Percentiles rank a stretch among this genome's conserved stretches.
phyloP scores from a whole-genome alignment of 805 yeast species.

The Kluyveromyces siamensis region DNA sequence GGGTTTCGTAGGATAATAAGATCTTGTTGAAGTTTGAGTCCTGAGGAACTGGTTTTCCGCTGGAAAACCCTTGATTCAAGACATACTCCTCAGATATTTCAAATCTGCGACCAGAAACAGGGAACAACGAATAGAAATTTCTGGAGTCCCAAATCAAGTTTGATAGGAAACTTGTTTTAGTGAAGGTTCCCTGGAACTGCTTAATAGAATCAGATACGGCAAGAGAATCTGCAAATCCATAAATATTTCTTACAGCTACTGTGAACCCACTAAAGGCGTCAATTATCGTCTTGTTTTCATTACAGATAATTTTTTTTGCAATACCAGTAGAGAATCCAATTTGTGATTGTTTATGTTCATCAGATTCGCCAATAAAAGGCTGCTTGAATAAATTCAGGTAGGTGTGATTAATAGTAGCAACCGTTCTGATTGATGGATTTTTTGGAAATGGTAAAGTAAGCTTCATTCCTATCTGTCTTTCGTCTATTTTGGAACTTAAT shows the following conservation, averaged over 20 bases:
- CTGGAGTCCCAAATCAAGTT: conserved; percentile 37
- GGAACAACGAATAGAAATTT: conserved; percentile 33
- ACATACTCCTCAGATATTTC: conserved; percentile 40
- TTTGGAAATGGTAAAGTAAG: conserved; percentile 37
- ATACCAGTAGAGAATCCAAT: conserved; percentile 44
- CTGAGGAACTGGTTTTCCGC: conserved; percentile 22
- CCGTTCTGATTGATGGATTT: conserved; percentile 37
- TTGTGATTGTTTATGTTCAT: conserved; percentile 9
- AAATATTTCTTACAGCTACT: conserved; percentile 46
- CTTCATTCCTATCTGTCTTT: conserved; percentile 41
- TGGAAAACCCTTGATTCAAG: conserved; percentile 21
- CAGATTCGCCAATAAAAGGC: conserved; percentile 8
- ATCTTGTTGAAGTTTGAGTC: conserved; percentile 25
- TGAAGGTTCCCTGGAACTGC: conserved; percentile 40
- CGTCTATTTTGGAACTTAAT: conserved; percentile 35
- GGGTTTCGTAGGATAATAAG: conserved; percentile 16
- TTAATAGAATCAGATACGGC: conserved; percentile 17
- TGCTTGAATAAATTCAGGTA: conserved; percentile 27
- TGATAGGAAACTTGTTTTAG: conserved; percentile 44
- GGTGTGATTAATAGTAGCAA: conserved; percentile 35
- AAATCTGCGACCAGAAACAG: conserved; percentile 37
- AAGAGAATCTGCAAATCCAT: conserved; percentile 47
- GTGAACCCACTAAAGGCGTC: conserved; percentile 46
- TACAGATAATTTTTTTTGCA: conserved; percentile 28
- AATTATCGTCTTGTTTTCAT: conserved; percentile 13